Base-by-base conservation (phyloP, 306 rosid species). In the Cicer pinnatifidum region DNA sequence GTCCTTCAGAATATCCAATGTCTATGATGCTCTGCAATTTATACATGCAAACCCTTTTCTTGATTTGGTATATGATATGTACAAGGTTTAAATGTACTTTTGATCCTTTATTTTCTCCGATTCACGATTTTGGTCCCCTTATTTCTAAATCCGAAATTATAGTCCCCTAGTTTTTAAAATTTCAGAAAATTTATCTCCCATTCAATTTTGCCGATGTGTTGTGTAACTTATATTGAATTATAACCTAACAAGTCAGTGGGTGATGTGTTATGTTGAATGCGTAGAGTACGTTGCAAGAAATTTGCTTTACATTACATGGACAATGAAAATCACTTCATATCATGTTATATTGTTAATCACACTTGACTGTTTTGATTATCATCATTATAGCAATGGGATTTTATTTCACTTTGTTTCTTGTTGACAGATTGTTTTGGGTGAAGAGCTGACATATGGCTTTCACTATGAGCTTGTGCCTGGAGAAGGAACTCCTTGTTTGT, bases 361-460 rank as follows among this genome's bases (percentile, higher is more conserved):
- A 62, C 43, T 17, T 41, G n/a, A 39, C 43, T 51, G 17, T 57
- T 68, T 64, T 12, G 7, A n/a, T 57, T 57, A 28, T 17, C 17
- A 62, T 63, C 7, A 8, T 58, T 46, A 16, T 7, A 33, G 41
- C n/a, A 15, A 47, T 40, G 51, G 62, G 57, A 73, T 53, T 68
- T 73, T 72, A 56, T 47, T 69, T 84, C 41, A 53, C 58, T 65
- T 56, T 77, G 72, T 67, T 50, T 75, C 43, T 59, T 79, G 45
- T 82, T 64, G 77, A 81, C 97, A 94, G 99, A 90, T 94, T 84
- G 81, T 89, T 61, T 48, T 78, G 76, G 97, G 97, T n/a, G 97
- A 94, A 86, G 99, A 94, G 78, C 72, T 94, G 77, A 91, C 99
- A 1, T 83, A 71, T 65, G 86, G 83, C 63, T 94, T 82, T 78